A percentile compares a stretch with the other conserved stretches of the same genome.
phyloP scores from a whole-genome alignment of 2,329 filamentous ascomycete genomes.

The Monascus ruber region DNA sequence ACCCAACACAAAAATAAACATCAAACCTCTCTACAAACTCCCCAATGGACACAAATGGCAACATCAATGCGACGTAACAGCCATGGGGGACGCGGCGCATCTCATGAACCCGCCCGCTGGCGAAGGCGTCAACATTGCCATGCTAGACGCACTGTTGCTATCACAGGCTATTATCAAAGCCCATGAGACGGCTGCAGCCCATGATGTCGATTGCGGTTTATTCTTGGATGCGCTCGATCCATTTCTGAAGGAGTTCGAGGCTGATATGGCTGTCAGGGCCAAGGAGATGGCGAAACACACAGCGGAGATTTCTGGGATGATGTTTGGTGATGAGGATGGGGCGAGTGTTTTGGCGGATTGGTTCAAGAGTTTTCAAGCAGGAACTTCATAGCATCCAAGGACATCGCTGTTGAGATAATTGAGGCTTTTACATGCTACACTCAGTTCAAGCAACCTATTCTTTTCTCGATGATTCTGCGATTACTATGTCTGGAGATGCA shows the following conservation, averaged over 20 bases:
- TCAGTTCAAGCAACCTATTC: no score
- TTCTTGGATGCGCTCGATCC: neutral
- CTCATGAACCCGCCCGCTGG: conserved; percentile 19
- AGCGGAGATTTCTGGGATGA: conserved; percentile 10
- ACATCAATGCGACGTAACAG: conserved; percentile 9
- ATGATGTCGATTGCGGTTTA: neutral
- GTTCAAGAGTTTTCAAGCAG: no score
- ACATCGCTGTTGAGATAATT: no score
- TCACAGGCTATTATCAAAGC: conserved; percentile 9
- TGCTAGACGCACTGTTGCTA: conserved; percentile 15
- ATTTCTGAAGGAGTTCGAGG: conserved; percentile 9
- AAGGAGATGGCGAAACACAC: conserved; percentile 11
- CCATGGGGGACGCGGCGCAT: conserved; percentile 20
- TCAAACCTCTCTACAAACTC: conserved; percentile 13
- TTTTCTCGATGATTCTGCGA: no score
- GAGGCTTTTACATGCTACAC: no score
- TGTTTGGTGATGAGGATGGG: conserved; percentile 9
- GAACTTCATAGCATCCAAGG: no score
- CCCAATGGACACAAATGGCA: conserved; percentile 10
- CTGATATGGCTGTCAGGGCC: conserved; percentile 8
- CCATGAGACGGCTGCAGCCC: conserved; percentile 1
- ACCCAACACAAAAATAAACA: conserved; percentile 1
- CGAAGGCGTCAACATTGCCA: conserved; percentile 18
- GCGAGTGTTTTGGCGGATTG: no score
- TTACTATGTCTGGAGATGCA: no score